Evolutionary conservation across 176 grass and related monocot species (phyloP), one percentile per base, ranked within the genome.

Genomic region (Raddia distichophylla): DNA sequence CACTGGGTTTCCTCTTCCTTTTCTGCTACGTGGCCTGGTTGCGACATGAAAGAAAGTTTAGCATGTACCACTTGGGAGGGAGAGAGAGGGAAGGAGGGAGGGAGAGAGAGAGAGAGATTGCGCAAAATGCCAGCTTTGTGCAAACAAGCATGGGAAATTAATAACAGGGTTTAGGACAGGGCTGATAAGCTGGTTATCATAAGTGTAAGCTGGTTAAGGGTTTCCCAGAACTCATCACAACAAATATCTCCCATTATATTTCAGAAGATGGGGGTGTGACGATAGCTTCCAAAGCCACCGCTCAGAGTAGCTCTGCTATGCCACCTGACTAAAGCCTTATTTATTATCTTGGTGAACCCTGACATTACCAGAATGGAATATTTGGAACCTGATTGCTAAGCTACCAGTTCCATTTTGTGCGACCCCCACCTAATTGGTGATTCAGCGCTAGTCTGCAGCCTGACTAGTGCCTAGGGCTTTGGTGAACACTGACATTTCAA

Each of bases 21-120:
- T 86, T 80, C 86, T 91, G 57, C 89, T 69, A 17, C 77, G 64
- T 35, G 53, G 70, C 80, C 82, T 94, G 73, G 37, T 84, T 84
- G 42, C 81, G 69, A 83, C 15, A 81, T 2, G 60, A 77, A 56
- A 35, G 34, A 4, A 84, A 76, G 77, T 71, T 77, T 43, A 82
- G 64, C 42, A 72, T n/a, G 72, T 11, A 46, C 7, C 17, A n/a
- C 60, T 53, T 81, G 8, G 42, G 35, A 33, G 50, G 0, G 16
- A 0, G 35, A 5, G 52, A 32, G 1, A 16, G 1, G 34, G 12
- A 34, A 2, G 13, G 11, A 16, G 76, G 8, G 42, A 19, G 52
- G 50, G 1, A 16, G 1, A 35, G 12, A 63, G 5, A 33, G 11
- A 22, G 34, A 12, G 9, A 5, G 35, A 19, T 27, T 27, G 27